Conservation (phyloP, 345 rosid genomes). For the Brassica carinata region DNA sequence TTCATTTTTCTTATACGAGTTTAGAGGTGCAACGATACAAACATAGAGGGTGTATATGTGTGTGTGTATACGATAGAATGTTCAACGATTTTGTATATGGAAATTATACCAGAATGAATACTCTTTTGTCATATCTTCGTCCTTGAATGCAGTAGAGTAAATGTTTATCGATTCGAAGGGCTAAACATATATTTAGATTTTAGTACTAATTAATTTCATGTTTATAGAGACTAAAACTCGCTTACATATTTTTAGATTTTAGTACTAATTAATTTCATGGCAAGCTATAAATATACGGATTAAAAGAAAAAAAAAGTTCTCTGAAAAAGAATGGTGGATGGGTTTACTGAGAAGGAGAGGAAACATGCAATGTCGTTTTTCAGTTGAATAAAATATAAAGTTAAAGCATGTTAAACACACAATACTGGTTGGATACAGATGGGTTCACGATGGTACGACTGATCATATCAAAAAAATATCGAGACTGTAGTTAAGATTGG, state of each 20-base stretch:
- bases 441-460: neutral
- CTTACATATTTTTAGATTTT: neutral
- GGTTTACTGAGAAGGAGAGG: neutral
- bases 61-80: slow-evolving; percentile 23
- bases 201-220: no score
- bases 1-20: neutral
- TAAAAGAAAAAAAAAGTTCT: neutral
- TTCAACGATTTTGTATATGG: slow-evolving; percentile 32
- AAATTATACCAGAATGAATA: slow-evolving; percentile 18
- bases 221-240: neutral
- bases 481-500: neutral
- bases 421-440: neutral
- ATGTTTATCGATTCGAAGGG: neutral
- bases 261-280: neutral
- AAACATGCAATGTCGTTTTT: neutral
- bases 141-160: neutral
- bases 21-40: slow-evolving; percentile 5
- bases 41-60: slow-evolving; percentile 15
- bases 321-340: neutral
- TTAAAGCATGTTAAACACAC: neutral
- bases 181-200: no score
- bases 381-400: neutral
- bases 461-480: neutral
- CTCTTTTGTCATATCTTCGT: neutral
- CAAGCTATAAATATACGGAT: neutral